Conservation (phyloP, 352 stramenopile species). For the Phytophthora crassamura region DNA sequence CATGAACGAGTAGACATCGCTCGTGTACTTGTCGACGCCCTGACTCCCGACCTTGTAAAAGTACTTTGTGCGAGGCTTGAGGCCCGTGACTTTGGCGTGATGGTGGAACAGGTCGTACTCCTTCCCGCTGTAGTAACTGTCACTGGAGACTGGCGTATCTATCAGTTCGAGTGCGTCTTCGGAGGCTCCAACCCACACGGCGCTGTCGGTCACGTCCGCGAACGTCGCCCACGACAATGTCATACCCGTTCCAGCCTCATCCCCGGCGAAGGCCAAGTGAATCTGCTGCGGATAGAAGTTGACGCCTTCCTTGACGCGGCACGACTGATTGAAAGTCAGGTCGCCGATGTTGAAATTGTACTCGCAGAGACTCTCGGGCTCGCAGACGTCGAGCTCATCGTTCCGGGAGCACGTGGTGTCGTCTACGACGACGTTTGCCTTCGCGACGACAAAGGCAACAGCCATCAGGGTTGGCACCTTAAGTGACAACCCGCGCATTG, state of each 20-base stretch:
- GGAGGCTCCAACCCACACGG: constrained; percentile 54
- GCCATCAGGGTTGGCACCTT: not conserved
- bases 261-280: constrained; percentile 61
- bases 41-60: constrained; percentile 58
- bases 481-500: not conserved
- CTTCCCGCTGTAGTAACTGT: constrained; percentile 60
- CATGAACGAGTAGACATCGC: constrained; percentile 39
- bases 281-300: constrained; percentile 68
- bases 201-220: constrained; percentile 43
- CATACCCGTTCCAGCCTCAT: constrained; percentile 53
- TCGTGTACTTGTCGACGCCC: constrained; percentile 32
- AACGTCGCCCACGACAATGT: constrained; percentile 69
- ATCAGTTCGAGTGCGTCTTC: constrained; percentile 28
- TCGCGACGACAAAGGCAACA: constrained; percentile 6
- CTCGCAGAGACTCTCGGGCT: constrained; percentile 39
- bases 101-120: constrained; percentile 56
- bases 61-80: constrained; percentile 48
- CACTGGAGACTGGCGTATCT: constrained; percentile 28
- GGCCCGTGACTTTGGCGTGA: constrained; percentile 38
- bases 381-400: constrained; percentile 28
- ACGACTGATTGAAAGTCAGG: constrained; percentile 52
- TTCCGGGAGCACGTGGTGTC: constrained; percentile 42
- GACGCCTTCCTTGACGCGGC: constrained; percentile 42
- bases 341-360: constrained; percentile 50
- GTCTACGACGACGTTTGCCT: constrained; percentile 30